Conservation (phyloP, 345 rosid genomes). For the Camelina hispida region DNA sequence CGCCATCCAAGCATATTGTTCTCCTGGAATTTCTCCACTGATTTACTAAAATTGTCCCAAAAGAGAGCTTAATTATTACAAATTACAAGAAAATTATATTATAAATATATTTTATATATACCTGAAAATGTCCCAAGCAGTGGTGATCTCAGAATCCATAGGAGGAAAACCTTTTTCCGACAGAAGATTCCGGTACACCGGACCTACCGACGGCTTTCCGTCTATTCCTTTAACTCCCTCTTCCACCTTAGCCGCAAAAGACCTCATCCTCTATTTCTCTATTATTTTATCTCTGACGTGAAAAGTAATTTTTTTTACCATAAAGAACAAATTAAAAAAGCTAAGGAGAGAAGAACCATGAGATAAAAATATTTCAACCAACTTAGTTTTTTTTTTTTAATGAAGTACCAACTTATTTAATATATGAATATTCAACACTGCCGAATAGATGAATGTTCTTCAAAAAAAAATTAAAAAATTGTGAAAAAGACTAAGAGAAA, state of each 20-base stretch:
- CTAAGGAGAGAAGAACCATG: neutral
- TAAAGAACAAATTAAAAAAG: neutral
- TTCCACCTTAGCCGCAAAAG: slow-evolving; percentile 72
- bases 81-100: neutral
- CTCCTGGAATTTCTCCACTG: slow-evolving; percentile 63
- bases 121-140: slow-evolving; percentile 95
- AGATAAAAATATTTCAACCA: neutral
- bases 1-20: slow-evolving; percentile 98
- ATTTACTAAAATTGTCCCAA: slow-evolving; percentile 46
- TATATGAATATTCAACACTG: slow-evolving; percentile 1
- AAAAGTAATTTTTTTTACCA: neutral
- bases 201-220: slow-evolving; percentile 85
- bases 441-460: neutral
- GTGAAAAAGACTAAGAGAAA: neutral
- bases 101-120: slow-evolving; percentile 2
- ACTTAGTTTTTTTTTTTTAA: neutral
- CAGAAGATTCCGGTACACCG: slow-evolving; percentile 76
- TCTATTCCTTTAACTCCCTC: slow-evolving; percentile 75
- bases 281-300: neutral
- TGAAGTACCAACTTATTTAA: neutral
- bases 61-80: neutral
- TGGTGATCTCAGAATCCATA: slow-evolving; percentile 48
- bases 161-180: slow-evolving; percentile 73
- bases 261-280: slow-evolving; percentile 53
- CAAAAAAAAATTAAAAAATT: neutral